Evolutionary conservation across 176 grass and related monocot species (phyloP).

Genomic region (Hordeum marinum): DNA sequence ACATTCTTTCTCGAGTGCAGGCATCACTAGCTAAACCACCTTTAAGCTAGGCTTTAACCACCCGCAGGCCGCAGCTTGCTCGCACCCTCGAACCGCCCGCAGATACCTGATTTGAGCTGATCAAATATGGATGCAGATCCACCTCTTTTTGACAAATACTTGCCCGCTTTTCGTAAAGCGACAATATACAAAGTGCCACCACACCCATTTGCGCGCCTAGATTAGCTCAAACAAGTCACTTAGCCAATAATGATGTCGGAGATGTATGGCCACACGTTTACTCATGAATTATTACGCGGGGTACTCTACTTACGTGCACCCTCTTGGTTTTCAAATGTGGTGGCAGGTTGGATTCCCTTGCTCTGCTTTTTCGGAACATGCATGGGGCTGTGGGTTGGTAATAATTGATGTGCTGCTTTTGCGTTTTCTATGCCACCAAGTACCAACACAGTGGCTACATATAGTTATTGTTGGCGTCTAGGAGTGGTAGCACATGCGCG

Average conservation of each 20-base stretch:
- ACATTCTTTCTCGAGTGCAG: neutral
- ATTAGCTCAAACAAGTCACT: conserved; percentile 17
- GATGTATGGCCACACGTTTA: neutral
- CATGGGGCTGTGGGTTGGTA: neutral
- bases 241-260: conserved; percentile 29
- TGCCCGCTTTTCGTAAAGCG: conserved; percentile 14
- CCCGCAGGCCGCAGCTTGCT: too few relatives aligned
- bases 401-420: neutral
- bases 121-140: neutral
- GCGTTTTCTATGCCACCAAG: neutral
- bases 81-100: too few relatives aligned
- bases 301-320: neutral
- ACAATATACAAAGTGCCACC: neutral
- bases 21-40: neutral
- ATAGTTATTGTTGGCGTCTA: neutral
- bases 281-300: neutral
- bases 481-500: neutral
- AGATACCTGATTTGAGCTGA: neutral
- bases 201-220: neutral
- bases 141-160: neutral
- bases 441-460: neutral
- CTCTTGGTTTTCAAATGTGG: neutral
- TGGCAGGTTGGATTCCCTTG: conserved; percentile 7
- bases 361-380: neutral
- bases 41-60: neutral